Percentiles rank a stretch among this genome's conserved stretches.
These are phyloP conservation scores for Neurospora sp. DNA, from an alignment of 495 filamentous ascomycete species.

Conservation along the genomic window DNA sequence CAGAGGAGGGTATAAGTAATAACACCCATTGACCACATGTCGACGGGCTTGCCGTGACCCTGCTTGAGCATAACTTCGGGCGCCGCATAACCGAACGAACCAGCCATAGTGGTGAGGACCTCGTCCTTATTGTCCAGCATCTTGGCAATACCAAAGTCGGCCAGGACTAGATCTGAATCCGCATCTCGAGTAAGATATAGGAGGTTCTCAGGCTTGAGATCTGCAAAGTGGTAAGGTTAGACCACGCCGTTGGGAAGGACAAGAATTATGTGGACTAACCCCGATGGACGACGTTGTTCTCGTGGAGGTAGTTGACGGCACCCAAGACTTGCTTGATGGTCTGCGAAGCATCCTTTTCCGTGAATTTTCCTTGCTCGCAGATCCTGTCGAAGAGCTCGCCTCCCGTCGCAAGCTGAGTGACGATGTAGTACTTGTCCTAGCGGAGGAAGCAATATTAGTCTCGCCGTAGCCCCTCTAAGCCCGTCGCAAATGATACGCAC, in stretches of 20 bases:
- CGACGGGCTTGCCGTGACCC: conserved; percentile 96
- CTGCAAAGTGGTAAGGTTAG: conserved; percentile 32
- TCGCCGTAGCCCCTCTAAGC: neutral
- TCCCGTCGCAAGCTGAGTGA: conserved; percentile 91
- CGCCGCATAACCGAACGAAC: conserved; percentile 95
- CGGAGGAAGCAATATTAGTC: conserved; percentile 3
- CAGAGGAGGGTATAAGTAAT: conserved; percentile 99
- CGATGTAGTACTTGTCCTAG: conserved; percentile 99
- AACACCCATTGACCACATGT: conserved; percentile 98
- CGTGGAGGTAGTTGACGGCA: conserved; percentile 89
- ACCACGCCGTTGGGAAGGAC: neutral
- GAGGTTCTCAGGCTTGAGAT: conserved; percentile 97
- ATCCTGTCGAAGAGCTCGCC: conserved; percentile 98
- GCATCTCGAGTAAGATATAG: conserved; percentile 74
- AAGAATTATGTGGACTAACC: conserved; percentile 38
- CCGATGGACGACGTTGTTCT: conserved; percentile 93
- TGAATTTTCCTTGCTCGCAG: conserved; percentile 97
- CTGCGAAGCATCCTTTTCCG: conserved; percentile 95
- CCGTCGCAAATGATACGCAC: conserved; percentile 29
- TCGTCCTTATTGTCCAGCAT: conserved; percentile 87
- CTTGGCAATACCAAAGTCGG: conserved; percentile 98
- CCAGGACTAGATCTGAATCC: conserved; percentile 79
- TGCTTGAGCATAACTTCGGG: conserved; percentile 98
- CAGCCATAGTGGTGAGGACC: conserved; percentile 95
- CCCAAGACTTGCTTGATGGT: conserved; percentile 93